Base-by-base conservation (phyloP, 768 basidiomycete species). In the Mycena galopus region DNA sequence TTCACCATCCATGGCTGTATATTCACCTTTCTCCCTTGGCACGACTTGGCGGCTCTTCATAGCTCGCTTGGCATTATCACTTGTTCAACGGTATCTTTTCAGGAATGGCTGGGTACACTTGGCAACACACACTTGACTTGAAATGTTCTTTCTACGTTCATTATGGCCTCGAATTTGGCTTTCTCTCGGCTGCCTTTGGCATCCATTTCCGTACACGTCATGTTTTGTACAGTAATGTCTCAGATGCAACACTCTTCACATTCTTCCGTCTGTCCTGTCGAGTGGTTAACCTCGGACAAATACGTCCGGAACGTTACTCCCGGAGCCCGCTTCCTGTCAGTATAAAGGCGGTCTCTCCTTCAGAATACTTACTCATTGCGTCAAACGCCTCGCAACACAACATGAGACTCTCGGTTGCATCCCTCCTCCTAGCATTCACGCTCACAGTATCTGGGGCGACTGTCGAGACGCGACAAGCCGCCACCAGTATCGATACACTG, bases 381-480 rank as follows among this genome's bases (percentile, higher is more conserved):
- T 53, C 29, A 23, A 19, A 64, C 16, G 10, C 50, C 23, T 23
- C 25, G 42, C 27, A 21, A 39, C 17, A 42, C 30, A 64, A 35
- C 2, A 70, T 72, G 71, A 61, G 51, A 35, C 60, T 67, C 59
- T 55, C 17, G 0, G 19, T 33, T 25, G n/a, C 71, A 23, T 57
- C 65, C 39, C 39, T 67, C 21, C 65, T 72, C 16, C 39, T 72
- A 23, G 71, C 71, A 9, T 51, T 67, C 3, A 19, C 65, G 25
- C 59, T 72, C 39, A 29, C 44, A 7, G 63, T 50, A 17, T 53
- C 59, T 2, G 71, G 51, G 10, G 59, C 61, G 21, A 50, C 60
- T 4, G 65, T 72, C n/a, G 55, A 67, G 47, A 58, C 58, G 29
- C 65, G 71, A 1, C 71, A 72, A 19, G 65, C 71, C 19, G 65